These are phyloP conservation scores for Neoarthrinium moseri DNA, from an alignment of 2,329 filamentous ascomycete species.

Conservation along the genomic window DNA sequence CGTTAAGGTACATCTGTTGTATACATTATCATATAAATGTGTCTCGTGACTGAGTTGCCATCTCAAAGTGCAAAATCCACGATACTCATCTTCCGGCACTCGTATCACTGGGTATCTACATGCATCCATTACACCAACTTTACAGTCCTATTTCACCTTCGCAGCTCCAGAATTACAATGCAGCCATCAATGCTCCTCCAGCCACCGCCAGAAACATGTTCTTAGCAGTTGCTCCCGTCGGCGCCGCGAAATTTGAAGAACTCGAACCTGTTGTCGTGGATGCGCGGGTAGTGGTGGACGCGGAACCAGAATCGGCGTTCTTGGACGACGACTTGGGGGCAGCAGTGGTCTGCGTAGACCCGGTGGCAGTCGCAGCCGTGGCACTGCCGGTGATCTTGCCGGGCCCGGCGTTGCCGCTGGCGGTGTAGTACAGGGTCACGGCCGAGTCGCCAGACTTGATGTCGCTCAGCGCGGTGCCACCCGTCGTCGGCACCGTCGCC, in stretches of 20 bases:
- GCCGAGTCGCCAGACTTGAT: conserved; percentile 33
- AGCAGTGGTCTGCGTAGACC: conserved; percentile 6
- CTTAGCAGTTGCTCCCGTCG: conserved; percentile 22
- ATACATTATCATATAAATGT: too few relatives aligned
- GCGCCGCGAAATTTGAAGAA: conserved; percentile 21
- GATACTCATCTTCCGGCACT: too few relatives aligned
- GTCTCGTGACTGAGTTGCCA: too few relatives aligned
- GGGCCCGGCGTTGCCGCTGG: conserved; percentile 33
- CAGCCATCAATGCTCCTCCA: conserved; percentile 26
- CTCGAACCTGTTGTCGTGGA: conserved; percentile 11
- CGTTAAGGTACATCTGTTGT: too few relatives aligned
- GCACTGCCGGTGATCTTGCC: conserved; percentile 41
- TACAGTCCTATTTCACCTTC: background rate
- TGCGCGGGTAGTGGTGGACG: conserved; percentile 3
- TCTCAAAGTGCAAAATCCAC: too few relatives aligned
- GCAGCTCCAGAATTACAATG: conserved; percentile 19
- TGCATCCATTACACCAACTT: background rate
- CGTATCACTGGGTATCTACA: background rate
- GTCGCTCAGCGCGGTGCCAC: conserved; percentile 30
- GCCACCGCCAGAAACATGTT: conserved; percentile 22
- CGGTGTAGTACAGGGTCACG: conserved; percentile 42
- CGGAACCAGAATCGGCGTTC: background rate
- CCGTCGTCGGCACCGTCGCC: conserved; percentile 27
- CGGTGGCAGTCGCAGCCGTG: conserved; percentile 31
- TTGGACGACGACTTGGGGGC: background rate